Evolutionary conservation across 106 monocot genomes (phyloP).

Genomic region (Dendrobium nobile): DNA sequence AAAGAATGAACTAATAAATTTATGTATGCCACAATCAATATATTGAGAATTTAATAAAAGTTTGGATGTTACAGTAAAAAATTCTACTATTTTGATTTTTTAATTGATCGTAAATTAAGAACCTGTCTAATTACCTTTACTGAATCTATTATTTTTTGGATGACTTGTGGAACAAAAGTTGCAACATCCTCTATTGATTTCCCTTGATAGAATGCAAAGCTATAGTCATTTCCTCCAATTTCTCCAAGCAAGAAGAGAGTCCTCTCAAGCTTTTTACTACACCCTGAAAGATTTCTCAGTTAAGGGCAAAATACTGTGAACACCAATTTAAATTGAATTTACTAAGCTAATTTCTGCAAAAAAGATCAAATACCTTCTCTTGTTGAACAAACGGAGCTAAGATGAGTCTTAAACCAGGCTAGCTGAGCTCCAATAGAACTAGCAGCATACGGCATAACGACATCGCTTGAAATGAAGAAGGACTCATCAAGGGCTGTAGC

Average conservation of each 20-base stretch:
- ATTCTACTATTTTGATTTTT: no score
- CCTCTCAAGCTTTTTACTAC: conserved; percentile 11
- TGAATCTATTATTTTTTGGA: conserved; percentile 1
- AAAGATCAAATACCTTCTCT: conserved; percentile 1
- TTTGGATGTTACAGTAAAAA: no score
- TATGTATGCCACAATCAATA: no score
- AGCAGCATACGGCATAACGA: conserved; percentile 4
- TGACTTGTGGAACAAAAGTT: conserved; percentile 18
- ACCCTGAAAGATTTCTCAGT: not conserved
- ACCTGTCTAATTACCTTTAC: not conserved
- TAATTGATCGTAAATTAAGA: no score
- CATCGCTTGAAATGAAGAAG: conserved; percentile 20
- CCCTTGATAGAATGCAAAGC: conserved; percentile 7
- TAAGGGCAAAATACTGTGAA: not conserved
- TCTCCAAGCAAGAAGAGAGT: conserved; percentile 14
- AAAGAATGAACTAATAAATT: no score
- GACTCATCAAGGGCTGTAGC: conserved; percentile 39
- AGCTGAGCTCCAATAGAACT: conserved; percentile 13
- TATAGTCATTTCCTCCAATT: conserved; percentile 25
- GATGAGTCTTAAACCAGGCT: conserved; percentile 8
- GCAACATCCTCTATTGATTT: conserved; percentile 1
- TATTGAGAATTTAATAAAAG: no score
- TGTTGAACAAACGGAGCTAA: conserved; percentile 4
- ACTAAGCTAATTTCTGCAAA: not conserved
- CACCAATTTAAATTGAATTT: not conserved